Percentiles rank a stretch among this genome's conserved stretches.
Conservation (phyloP, 768 basidiomycete species). For the Mrakia hoshinonis region DNA sequence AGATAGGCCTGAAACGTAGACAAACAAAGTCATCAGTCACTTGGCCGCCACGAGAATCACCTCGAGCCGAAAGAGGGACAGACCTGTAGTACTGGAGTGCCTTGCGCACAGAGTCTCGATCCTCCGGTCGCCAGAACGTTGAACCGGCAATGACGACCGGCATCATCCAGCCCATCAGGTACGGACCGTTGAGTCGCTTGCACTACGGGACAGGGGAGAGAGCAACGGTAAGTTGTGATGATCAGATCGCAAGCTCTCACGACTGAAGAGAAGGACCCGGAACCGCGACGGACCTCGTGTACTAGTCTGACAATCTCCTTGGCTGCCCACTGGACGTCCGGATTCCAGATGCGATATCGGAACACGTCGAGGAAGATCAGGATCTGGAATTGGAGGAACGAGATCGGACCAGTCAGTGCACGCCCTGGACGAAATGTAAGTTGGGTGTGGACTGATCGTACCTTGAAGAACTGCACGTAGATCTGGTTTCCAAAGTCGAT, state of each 20-base stretch:
- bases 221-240: background rate
- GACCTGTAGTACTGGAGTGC: background rate
- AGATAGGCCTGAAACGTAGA: background rate
- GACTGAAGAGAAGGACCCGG: background rate
- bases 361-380: background rate
- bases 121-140: background rate
- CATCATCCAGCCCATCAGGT: conserved; percentile 2
- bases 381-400: background rate
- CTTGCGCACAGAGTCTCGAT: background rate
- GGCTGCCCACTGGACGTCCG: background rate
- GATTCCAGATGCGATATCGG: background rate
- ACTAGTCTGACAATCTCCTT: background rate
- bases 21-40: too few relatives aligned
- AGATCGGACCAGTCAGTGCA: background rate
- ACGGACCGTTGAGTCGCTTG: background rate
- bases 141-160: background rate
- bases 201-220: background rate
- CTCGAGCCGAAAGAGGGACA: too few relatives aligned
- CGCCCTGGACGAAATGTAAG: background rate
- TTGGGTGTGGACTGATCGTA: too few relatives aligned
- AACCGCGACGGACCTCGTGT: background rate
- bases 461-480: background rate
- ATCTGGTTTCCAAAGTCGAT: background rate
- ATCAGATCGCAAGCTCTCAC: too few relatives aligned
- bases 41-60: too few relatives aligned